phyloP scores from a whole-genome alignment of 1,284 basidiomycete species.

The Cryptococcus sp. region DNA sequence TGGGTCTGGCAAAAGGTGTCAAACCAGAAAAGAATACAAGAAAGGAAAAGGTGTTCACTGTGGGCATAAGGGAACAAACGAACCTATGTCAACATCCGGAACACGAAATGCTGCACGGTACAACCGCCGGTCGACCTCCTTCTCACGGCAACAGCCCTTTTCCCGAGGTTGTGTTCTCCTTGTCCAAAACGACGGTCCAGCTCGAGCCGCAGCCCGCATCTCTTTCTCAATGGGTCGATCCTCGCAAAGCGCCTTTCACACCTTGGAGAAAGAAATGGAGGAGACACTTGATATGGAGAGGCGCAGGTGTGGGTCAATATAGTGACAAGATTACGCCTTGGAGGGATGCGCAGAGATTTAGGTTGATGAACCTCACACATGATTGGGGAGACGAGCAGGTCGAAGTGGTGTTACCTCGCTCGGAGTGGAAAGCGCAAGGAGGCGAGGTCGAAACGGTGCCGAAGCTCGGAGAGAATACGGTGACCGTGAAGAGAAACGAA shows the following conservation, averaged over 20 bases:
- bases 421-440: not conserved
- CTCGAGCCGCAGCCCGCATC: conserved; percentile 31
- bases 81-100: conserved; percentile 5
- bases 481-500: not conserved
- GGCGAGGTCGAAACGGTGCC: no score
- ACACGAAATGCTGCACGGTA: conserved; percentile 16
- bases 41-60: no score
- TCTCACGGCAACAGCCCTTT: conserved; percentile 7
- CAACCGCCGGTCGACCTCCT: conserved; percentile 16
- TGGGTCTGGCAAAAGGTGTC: not conserved
- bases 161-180: conserved; percentile 15
- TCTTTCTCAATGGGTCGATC: conserved; percentile 62
- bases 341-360: not conserved
- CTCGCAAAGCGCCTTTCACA: not conserved
- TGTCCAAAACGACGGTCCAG: conserved; percentile 28
- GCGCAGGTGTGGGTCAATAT: not conserved
- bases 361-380: not conserved
- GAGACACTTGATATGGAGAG: not conserved
- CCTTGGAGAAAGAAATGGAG: conserved; percentile 43
- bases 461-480: not conserved
- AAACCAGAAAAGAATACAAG: no score
- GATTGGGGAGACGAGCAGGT: not conserved
- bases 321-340: not conserved
- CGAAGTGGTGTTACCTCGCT: not conserved
- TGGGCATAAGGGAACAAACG: no score